Evolutionary conservation across 352 stramenopile species (phyloP).

Genomic region (Phytophthora foliorum): DNA sequence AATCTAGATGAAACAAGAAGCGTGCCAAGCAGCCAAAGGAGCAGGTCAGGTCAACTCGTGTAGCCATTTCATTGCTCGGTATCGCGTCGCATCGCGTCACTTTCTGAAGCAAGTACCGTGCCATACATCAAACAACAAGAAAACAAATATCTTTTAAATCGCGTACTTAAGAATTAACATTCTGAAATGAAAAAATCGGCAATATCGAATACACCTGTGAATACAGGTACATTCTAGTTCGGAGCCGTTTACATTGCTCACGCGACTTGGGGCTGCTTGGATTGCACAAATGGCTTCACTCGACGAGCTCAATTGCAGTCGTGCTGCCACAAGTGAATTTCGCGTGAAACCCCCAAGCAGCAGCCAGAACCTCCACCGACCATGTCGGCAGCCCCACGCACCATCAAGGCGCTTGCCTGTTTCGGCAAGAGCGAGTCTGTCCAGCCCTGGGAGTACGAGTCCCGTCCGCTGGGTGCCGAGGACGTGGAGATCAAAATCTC

Average conservation of each 20-base stretch:
- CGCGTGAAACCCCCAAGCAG: not conserved
- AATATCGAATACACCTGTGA: not conserved
- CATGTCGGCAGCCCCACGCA: slow-evolving; percentile 42
- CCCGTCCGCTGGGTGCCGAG: slow-evolving; percentile 50
- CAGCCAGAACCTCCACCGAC: not conserved
- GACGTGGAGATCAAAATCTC: slow-evolving; percentile 73
- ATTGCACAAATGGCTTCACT: slow-evolving; percentile 8
- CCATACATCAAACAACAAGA: not conserved
- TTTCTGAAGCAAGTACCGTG: slow-evolving; percentile 2
- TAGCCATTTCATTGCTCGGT: not conserved
- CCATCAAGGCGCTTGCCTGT: slow-evolving; percentile 54
- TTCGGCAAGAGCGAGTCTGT: slow-evolving; percentile 44
- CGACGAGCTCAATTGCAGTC: not conserved
- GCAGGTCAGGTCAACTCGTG: too few relatives aligned
- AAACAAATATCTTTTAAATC: not conserved
- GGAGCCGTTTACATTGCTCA: not conserved
- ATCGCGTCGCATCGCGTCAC: not conserved
- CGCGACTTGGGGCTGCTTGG: slow-evolving; percentile 2
- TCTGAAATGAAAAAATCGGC: not conserved
- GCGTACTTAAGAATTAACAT: not conserved
- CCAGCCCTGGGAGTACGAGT: slow-evolving; percentile 54
- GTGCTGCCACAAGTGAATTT: slow-evolving; percentile 6
- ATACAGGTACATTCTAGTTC: not conserved
- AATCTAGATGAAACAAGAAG: too few relatives aligned
- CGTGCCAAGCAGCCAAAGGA: too few relatives aligned